Conservation (phyloP, 306 rosid genomes). For the Vicia villosa region DNA sequence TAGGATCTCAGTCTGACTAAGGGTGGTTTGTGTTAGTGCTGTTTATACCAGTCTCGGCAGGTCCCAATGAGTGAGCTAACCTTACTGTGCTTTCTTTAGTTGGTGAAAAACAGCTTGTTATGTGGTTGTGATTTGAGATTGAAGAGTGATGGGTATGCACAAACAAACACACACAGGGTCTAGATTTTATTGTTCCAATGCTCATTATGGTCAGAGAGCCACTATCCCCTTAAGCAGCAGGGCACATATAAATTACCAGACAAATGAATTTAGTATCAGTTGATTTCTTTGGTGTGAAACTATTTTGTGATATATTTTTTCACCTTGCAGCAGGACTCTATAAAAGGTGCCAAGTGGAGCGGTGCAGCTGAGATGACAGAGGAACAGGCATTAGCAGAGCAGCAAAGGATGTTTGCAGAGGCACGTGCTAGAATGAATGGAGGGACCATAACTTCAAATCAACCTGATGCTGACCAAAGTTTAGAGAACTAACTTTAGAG, state of each 20-base stretch:
- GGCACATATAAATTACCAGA: neutral
- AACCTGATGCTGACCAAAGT: constrained; percentile 92
- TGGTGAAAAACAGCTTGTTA: neutral
- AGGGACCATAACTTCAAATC: constrained; percentile 67
- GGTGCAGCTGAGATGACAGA: constrained; percentile 94
- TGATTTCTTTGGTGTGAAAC: neutral
- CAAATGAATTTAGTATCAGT: neutral
- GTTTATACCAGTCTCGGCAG: neutral
- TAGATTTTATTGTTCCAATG: neutral
- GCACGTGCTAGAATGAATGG: constrained; percentile 99
- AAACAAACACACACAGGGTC: neutral
- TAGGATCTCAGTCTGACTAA: neutral
- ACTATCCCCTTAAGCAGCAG: neutral
- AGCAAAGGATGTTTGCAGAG: constrained; percentile 99
- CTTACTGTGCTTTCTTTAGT: neutral
- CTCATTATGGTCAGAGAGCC: constrained; percentile 14
- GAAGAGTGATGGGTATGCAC: neutral
- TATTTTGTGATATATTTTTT: constrained; percentile 41
- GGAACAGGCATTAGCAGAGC: constrained; percentile 98
- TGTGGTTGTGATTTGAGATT: neutral
- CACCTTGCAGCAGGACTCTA: constrained; percentile 77
- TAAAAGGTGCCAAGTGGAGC: constrained; percentile 88
- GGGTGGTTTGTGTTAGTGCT: neutral
- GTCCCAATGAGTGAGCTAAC: neutral
- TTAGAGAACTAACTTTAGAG: constrained; percentile 90